Evolutionary conservation across 768 basidiomycete species (phyloP), one percentile per base, ranked within the genome.

Genomic region (Clitopilus hobsonii): DNA sequence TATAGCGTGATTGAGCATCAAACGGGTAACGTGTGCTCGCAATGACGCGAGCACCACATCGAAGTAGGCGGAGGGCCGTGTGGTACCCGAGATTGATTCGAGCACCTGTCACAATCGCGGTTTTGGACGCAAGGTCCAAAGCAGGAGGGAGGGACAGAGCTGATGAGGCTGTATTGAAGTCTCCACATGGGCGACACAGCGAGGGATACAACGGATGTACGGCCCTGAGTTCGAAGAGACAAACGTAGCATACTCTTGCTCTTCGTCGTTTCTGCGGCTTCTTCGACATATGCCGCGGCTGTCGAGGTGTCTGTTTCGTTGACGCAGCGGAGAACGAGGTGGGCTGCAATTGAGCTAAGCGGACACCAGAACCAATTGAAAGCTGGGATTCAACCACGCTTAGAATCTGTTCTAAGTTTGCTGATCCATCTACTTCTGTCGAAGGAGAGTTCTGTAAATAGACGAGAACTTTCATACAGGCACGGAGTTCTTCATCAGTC

Each of bases 51-150:
- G 68, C 67, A 22, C 67, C 68, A 45, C 68, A 65, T 20, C 71
- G 67, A 22, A 72, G 59, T 18, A 73, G 58, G 14, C 70, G 67
- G 26, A 71, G 58, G 1, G 65, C 66, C 1, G 62, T 65, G 27
- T 68, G 60, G 53, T 63, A 73, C 10, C 71, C 70, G 13, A 72
- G 62, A 54, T 71, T 71, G 25, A 72, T 60, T 16, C 72, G 63
- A 3, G 61, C 70, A 13, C 71, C 70, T n/a, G 72, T 72, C 11
- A 71, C 66, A 6, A 71, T 52, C 1, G 67, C 70, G 0, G 60
- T 61, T 56, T 69, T 71, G 4, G 58, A 59, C 1, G 50, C 30
- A 18, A 72, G 56, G 16, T 60, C 29, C 22, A 72, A 57, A 54
- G 63, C 55, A 11, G 65, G 58, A 22, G 66, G 65, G n/a, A 68